These are phyloP conservation scores for Rhynchosporium agropyri DNA, from an alignment of 2,329 filamentous ascomycete genomes.

Conservation along the genomic window DNA sequence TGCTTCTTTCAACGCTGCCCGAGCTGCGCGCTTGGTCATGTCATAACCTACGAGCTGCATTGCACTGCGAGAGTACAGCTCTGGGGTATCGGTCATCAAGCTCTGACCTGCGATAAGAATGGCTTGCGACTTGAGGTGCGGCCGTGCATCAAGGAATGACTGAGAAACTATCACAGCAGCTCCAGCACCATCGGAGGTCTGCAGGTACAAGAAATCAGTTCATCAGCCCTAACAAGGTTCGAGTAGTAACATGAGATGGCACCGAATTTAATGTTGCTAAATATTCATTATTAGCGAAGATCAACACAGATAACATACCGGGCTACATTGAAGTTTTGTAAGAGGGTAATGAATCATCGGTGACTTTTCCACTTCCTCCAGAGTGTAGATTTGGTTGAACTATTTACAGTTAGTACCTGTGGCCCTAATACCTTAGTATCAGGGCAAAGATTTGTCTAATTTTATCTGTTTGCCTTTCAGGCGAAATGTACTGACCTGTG, in stretches of 20 bases:
- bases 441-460: too few species aligned
- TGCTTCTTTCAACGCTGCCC: constrained; percentile 72
- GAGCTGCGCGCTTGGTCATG: constrained; percentile 75
- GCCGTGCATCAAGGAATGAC: constrained; percentile 81
- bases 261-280: neutral
- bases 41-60: constrained; percentile 90
- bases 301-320: constrained; percentile 43
- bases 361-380: constrained; percentile 76
- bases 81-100: constrained; percentile 78
- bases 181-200: constrained; percentile 85
- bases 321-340: constrained; percentile 97
- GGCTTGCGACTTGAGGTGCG: constrained; percentile 79
- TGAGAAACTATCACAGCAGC: constrained; percentile 89
- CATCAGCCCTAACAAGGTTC: neutral
- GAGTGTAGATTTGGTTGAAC: constrained; percentile 88
- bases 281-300: neutral
- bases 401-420: too few species aligned
- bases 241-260: neutral
- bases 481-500: constrained; percentile 54
- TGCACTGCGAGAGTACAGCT: constrained; percentile 74
- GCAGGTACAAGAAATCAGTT: neutral
- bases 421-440: too few species aligned
- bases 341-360: constrained; percentile 82
- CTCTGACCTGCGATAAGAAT: constrained; percentile 86
- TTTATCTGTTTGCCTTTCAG: too few species aligned